Evolutionary conservation across 1,284 basidiomycete species (phyloP).

Genomic region (Apiotrichum porosum): DNA sequence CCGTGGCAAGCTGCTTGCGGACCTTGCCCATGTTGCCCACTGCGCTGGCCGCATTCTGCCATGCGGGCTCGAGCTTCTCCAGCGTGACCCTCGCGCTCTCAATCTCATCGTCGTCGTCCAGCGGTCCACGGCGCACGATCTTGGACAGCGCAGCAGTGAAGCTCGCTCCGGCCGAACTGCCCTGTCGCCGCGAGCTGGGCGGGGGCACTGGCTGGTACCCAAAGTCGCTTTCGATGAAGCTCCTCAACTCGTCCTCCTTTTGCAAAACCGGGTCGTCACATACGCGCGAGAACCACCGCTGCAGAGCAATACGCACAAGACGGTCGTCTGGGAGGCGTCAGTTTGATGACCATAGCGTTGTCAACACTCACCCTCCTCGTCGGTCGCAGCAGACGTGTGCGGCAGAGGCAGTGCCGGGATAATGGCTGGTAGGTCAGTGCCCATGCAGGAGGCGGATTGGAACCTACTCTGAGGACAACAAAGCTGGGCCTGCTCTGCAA

Average conservation of each 20-base stretch:
- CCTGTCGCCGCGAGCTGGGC: constrained; percentile 52
- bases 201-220: constrained; percentile 62
- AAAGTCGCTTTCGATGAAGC: constrained; percentile 92
- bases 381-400: constrained; percentile 86
- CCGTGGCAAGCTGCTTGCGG: constrained; percentile 68
- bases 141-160: constrained; percentile 45
- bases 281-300: constrained; percentile 83
- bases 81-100: constrained; percentile 82
- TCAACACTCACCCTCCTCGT: constrained; percentile 66
- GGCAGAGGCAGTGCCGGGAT: constrained; percentile 83
- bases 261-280: constrained; percentile 82
- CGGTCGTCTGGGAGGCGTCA: constrained; percentile 60
- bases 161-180: constrained; percentile 51
- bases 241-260: constrained; percentile 81
- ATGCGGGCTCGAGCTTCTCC: constrained; percentile 80
- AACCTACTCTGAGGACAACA: constrained; percentile 69
- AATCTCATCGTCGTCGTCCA: constrained; percentile 59
- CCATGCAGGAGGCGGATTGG: background rate
- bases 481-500: constrained; percentile 76
- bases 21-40: constrained; percentile 74
- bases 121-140: constrained; percentile 43
- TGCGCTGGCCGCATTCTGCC: constrained; percentile 79
- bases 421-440: constrained; percentile 55
- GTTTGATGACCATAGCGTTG: background rate
- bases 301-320: constrained; percentile 83